Evolutionary conservation across 441 rosid genomes (phyloP), one percentile per base, ranked within the genome.

Genomic region (Theobroma grandiflorum): DNA sequence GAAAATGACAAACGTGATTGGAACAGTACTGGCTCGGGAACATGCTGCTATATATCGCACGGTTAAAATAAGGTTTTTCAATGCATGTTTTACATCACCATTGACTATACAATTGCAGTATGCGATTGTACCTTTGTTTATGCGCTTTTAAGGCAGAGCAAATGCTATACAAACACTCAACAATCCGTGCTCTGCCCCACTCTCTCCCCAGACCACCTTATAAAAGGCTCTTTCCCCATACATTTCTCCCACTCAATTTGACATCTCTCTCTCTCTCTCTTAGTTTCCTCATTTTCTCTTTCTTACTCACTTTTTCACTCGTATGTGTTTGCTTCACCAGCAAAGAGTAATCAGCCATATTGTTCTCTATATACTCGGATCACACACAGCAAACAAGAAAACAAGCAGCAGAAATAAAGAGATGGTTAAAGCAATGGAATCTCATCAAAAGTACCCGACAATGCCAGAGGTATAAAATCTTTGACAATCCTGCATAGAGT

Each of bases 401-500:
- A 35, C 4, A 42, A 45, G 16, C 43, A 72, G 57, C 57, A 65
- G 14, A 65, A 58, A 74, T 62, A 78, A 78, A 83, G 72, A 89
- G 85, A 89, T 89, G 92, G 87, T 78, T 71, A 77, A 83, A 63
- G 86, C 87, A 77, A 82, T 83, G 72, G 84, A 83, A 77, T 85
- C 86, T 82, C 84, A 79, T 81, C 85, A 80, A 26, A 81, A 82
- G 78, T 71, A 79, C 81, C 88, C 90, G 72, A 87, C 91, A 85
- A 81, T 89, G 92, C 82, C 92, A 69, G 94, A 94, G 97, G 98
- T 94, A 89, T 16, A 6, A 58, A 33, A 22, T 70, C 74, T 69
- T n/a, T 35, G 33, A 20, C 50, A 68, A 65, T 42, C 76, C 50
- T 3, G 14, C 9, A 43, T 42, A 6, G 43, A 45, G 11, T 45